These are phyloP conservation scores for Termitomyces sp. DNA, from an alignment of 768 basidiomycete species.

Conservation along the genomic window DNA sequence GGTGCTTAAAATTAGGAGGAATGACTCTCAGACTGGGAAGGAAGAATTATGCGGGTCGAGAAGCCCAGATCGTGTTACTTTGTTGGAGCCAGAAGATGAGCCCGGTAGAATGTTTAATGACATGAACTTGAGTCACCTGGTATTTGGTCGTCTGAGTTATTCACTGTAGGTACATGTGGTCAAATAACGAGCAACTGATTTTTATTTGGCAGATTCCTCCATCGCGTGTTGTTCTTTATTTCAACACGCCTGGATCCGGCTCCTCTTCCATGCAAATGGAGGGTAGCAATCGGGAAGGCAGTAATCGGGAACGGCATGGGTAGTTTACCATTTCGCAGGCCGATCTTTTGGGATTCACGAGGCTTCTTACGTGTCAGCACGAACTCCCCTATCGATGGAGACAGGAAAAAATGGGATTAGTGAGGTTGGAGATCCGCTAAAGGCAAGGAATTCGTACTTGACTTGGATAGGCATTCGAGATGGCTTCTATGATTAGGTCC, in stretches of 20 bases:
- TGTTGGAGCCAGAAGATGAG: background rate
- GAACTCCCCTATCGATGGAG: conserved; percentile 19
- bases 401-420: conserved; percentile 11
- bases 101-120: background rate
- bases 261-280: background rate
- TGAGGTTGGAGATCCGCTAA: conserved; percentile 16
- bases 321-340: background rate
- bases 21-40: background rate
- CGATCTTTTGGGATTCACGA: conserved; percentile 7
- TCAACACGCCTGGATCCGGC: background rate
- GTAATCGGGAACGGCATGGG: conserved; percentile 2
- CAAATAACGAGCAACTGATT: background rate
- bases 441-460: conserved; percentile 15
- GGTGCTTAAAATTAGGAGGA: background rate
- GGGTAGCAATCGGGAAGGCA: background rate
- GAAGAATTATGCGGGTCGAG: background rate
- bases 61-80: background rate
- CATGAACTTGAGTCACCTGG: conserved; percentile 3
- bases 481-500: conserved; percentile 18
- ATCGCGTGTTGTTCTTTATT: background rate
- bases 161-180: background rate
- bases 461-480: conserved; percentile 16
- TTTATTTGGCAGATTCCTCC: background rate
- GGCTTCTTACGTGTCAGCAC: conserved; percentile 9
- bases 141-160: background rate